Conservation (phyloP, 257 asterid genomes). For the Fraxinus cuspidata region DNA sequence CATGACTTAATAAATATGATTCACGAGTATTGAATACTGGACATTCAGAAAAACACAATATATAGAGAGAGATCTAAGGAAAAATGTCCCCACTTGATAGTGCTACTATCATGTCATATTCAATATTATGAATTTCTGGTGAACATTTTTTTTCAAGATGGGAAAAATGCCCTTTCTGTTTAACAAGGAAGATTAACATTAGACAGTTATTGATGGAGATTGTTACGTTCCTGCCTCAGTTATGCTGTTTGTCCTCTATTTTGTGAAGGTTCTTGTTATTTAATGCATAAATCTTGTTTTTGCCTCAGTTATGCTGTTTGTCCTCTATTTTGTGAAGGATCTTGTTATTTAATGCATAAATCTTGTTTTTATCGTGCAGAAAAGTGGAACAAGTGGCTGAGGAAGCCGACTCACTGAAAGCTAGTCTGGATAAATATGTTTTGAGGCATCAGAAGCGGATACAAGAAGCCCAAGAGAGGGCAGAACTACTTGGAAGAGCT, state of each 20-base stretch:
- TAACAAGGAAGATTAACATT: background rate
- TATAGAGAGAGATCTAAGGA: no score
- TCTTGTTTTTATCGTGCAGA: constrained; percentile 39
- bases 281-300: no score
- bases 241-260: no score
- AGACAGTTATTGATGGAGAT: background rate
- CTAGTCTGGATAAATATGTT: constrained; percentile 73
- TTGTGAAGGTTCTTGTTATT: no score
- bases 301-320: no score
- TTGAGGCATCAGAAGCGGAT: constrained; percentile 59
- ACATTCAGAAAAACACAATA: no score
- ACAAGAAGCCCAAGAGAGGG: constrained; percentile 87
- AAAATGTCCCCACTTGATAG: background rate
- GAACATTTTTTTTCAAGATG: background rate
- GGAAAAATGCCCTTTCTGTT: background rate
- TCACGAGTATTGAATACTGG: no score
- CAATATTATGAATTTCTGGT: background rate
- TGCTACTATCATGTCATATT: background rate
- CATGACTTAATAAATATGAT: no score
- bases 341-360: no score
- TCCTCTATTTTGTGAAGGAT: no score
- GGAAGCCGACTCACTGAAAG: constrained; percentile 83
- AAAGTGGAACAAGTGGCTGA: constrained; percentile 90
- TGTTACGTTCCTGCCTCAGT: background rate
- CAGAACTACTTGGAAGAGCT: constrained; percentile 80